These are phyloP conservation scores for Penicillium sp. DNA, from an alignment of 2,329 filamentous ascomycete species.

Conservation along the genomic window DNA sequence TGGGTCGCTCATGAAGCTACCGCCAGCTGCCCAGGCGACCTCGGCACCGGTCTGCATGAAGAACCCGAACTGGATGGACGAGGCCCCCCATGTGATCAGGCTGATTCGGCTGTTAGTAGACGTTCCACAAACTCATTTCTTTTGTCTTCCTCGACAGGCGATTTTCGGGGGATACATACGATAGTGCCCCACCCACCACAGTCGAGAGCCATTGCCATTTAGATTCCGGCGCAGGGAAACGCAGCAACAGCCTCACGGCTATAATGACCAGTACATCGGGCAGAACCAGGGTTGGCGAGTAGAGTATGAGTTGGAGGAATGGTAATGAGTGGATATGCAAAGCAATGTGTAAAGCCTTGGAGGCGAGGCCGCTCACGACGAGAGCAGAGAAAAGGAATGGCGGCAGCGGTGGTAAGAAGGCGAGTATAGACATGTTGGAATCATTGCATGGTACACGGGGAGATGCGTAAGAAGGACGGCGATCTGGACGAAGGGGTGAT, in stretches of 20 bases:
- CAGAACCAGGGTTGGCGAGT: conserved; percentile 39
- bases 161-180: conserved; percentile 23
- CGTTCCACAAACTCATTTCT: neutral
- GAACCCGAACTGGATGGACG: conserved; percentile 39
- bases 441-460: conserved; percentile 20
- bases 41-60: conserved; percentile 42
- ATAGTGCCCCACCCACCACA: conserved; percentile 25
- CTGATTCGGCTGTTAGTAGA: conserved; percentile 16
- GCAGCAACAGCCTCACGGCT: conserved; percentile 30
- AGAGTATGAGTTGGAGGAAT: conserved; percentile 34
- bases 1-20: conserved; percentile 36
- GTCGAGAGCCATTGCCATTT: conserved; percentile 26
- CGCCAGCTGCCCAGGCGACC: conserved; percentile 38
- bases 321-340: conserved; percentile 34
- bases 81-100: conserved; percentile 30
- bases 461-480: neutral
- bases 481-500: neutral
- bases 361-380: conserved; percentile 32
- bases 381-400: conserved; percentile 31
- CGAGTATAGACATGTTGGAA: conserved; percentile 20
- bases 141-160: neutral
- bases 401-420: conserved; percentile 20
- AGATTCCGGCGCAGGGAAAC: conserved; percentile 19
- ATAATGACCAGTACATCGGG: conserved; percentile 35
- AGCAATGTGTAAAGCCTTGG: conserved; percentile 35